Percentiles rank a stretch among this genome's conserved stretches.
These are phyloP conservation scores for Pseudonitzschia pungens DNA, from an alignment of 108 stramenopile species.

Conservation along the genomic window DNA sequence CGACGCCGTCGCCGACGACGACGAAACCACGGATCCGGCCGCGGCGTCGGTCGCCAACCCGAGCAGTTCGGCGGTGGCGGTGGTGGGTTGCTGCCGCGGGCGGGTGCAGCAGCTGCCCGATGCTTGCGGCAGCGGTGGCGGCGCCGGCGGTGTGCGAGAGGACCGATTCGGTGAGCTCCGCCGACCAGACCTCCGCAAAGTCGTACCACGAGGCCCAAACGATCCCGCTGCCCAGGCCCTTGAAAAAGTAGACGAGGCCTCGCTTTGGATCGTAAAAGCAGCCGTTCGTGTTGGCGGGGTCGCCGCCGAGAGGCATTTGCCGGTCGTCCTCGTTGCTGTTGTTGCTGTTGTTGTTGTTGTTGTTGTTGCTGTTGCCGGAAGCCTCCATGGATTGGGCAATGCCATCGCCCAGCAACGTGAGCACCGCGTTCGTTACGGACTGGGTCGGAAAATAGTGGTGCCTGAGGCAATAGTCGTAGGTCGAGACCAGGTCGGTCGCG, in stretches of 20 bases:
- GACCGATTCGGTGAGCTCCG: slow-evolving; percentile 11
- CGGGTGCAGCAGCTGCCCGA: no score
- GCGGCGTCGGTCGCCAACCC: background rate
- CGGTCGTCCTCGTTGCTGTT: no score
- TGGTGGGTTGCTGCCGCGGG: no score
- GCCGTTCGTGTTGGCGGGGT: no score
- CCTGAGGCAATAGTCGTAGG: slow-evolving; percentile 23
- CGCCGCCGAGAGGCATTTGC: no score
- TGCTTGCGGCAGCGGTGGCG: no score
- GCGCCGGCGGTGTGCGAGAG: background rate
- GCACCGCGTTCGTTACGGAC: slow-evolving; percentile 32
- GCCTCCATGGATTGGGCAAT: slow-evolving; percentile 38
- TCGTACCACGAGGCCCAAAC: slow-evolving; percentile 34
- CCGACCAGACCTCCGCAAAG: slow-evolving; percentile 25
- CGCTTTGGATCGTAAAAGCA: slow-evolving; percentile 24
- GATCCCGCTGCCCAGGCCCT: slow-evolving; percentile 34
- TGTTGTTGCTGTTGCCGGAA: background rate
- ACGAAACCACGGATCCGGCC: background rate
- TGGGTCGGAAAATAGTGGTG: slow-evolving; percentile 47
- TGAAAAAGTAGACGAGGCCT: slow-evolving; percentile 19
- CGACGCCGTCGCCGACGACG: background rate
- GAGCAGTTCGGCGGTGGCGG: no score
- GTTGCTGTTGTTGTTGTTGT: background rate
- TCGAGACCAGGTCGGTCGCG: background rate
- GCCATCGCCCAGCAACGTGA: slow-evolving; percentile 40